phyloP scores from a whole-genome alignment of 2,329 filamentous ascomycete species.

The Fusarium verticillioides region DNA sequence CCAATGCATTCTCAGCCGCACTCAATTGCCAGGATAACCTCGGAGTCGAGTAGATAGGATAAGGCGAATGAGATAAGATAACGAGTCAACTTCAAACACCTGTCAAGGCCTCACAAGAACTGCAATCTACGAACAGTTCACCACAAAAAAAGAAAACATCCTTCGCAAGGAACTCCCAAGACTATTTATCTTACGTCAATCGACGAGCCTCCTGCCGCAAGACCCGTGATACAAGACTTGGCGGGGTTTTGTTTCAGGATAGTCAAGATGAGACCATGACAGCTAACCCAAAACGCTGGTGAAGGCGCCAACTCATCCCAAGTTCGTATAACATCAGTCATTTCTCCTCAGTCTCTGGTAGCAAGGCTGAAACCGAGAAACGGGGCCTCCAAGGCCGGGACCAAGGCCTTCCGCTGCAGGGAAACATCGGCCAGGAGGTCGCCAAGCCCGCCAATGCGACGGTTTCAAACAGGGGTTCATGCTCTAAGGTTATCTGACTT shows the following conservation, averaged over 20 bases:
- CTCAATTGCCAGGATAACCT: background rate
- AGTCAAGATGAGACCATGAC: slow-evolving; percentile 20
- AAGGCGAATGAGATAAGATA: fast-evolving
- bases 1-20: background rate
- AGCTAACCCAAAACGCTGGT: slow-evolving; percentile 22
- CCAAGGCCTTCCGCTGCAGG: slow-evolving; percentile 23
- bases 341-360: background rate
- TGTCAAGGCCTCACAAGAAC: background rate
- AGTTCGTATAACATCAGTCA: slow-evolving; percentile 1
- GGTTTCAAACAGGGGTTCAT: background rate
- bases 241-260: slow-evolving; percentile 17
- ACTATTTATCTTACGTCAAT: slow-evolving; percentile 11
- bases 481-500: slow-evolving; percentile 1
- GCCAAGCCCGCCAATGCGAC: slow-evolving; percentile 13
- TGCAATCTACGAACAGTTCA: background rate
- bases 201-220: background rate
- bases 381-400: slow-evolving; percentile 23
- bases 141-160: background rate
- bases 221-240: slow-evolving; percentile 1
- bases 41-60: background rate
- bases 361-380: slow-evolving; percentile 27
- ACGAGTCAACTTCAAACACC: background rate
- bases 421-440: slow-evolving; percentile 10
- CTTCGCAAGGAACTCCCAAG: background rate
- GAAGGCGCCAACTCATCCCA: slow-evolving; percentile 1